These are phyloP conservation scores for Xylaria polymorpha DNA, from an alignment of 2,329 filamentous ascomycete species.

Conservation along the genomic window DNA sequence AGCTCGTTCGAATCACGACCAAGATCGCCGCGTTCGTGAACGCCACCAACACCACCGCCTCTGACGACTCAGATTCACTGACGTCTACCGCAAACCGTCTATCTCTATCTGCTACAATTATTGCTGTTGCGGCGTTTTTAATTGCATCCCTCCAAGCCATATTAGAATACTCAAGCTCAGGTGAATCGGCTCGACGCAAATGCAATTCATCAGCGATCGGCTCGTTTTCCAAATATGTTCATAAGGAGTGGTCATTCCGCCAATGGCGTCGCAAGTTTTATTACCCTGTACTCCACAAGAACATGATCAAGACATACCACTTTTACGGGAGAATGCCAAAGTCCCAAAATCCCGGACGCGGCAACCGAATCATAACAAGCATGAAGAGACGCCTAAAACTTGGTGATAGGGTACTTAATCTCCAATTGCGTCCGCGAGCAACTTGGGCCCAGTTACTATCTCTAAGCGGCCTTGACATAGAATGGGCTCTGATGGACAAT, in stretches of 20 bases:
- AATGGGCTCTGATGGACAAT: neutral
- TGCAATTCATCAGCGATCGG: neutral
- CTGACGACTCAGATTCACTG: conserved; percentile 1
- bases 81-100: conserved; percentile 19
- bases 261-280: conserved; percentile 15
- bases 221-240: neutral
- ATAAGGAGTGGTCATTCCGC: conserved; percentile 5
- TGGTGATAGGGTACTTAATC: neutral
- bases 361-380: neutral
- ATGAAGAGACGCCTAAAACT: neutral
- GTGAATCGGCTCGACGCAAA: conserved; percentile 11
- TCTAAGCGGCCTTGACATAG: too few species aligned
- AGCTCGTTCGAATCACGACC: conserved; percentile 14
- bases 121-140: conserved; percentile 12
- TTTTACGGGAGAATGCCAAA: too few species aligned
- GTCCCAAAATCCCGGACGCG: neutral
- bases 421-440: conserved; percentile 1
- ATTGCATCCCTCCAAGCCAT: conserved; percentile 12
- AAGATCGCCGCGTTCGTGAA: conserved; percentile 9
- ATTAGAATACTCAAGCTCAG: conserved; percentile 11
- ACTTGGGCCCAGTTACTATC: conserved; percentile 12
- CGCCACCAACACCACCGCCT: neutral
- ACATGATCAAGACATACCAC: too few species aligned
- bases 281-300: neutral
- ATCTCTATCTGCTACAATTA: conserved; percentile 11